Evolutionary conservation across 164 flowering plant species (phyloP).

Genomic region (Buxus sempervirens): DNA sequence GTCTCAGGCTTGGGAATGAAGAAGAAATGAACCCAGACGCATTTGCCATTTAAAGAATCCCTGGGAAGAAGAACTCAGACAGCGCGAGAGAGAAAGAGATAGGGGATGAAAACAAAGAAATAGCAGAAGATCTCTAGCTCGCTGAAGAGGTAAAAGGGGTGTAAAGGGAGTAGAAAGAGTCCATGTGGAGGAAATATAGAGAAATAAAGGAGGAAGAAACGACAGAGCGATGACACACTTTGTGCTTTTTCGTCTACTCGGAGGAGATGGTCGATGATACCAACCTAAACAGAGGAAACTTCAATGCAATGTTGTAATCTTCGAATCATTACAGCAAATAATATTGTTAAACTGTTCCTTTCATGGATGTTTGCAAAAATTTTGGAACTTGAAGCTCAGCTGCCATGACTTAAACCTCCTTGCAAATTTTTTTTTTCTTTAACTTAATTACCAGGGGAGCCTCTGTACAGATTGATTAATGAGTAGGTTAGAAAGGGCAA

Average conservation of each 20-base stretch:
- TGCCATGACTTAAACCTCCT: too few species aligned
- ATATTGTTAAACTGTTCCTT: too few species aligned
- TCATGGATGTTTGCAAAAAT: too few species aligned
- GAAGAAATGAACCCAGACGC: conserved; percentile 47
- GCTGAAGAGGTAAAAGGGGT: conserved; percentile 2
- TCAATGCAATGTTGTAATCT: conserved; percentile 3
- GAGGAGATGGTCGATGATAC: conserved; percentile 14
- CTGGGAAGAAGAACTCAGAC: not conserved
- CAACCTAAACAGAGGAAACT: conserved; percentile 5
- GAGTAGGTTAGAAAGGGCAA: too few species aligned
- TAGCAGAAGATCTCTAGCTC: conserved; percentile 6
- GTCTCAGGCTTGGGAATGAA: conserved; percentile 32
- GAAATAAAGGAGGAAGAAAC: not conserved
- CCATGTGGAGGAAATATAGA: conserved; percentile 12
- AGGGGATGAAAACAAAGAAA: not conserved
- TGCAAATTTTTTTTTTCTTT: too few species aligned
- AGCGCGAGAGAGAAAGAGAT: not conserved
- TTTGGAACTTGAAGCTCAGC: too few species aligned
- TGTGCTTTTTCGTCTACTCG: conserved; percentile 1
- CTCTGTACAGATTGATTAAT: too few species aligned
- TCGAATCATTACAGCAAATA: too few species aligned
- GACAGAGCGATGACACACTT: not conserved
- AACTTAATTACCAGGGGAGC: not conserved
- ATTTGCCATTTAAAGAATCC: conserved; percentile 39
- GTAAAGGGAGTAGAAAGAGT: conserved; percentile 9